Conservation (phyloP, 208 protist species). For the Wallacemonas rigidus region DNA sequence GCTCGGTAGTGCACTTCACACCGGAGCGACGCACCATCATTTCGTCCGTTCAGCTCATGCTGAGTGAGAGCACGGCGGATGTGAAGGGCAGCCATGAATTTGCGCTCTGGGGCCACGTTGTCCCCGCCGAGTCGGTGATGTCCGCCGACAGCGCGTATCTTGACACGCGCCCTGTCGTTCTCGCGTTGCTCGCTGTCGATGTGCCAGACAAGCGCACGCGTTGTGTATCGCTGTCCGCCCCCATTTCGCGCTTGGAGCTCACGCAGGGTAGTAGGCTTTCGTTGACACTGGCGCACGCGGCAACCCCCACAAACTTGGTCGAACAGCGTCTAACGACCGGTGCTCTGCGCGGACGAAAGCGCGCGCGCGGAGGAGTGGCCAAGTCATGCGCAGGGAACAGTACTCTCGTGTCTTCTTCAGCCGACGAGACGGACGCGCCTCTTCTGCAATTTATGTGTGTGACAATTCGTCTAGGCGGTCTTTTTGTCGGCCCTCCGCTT, state of each 20-base stretch:
- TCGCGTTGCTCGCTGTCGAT: background rate
- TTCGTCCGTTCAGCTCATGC: constrained; percentile 10
- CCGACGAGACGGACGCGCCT: background rate
- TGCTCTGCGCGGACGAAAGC: background rate
- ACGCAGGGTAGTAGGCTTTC: constrained; percentile 16
- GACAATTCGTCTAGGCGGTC: constrained; percentile 21
- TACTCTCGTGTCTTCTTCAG: no score
- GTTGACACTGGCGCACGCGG: background rate
- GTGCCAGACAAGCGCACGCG: background rate
- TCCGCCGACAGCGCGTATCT: background rate
- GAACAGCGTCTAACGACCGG: background rate
- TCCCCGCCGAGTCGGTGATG: background rate
- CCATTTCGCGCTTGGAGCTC: constrained; percentile 22
- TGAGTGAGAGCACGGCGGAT: constrained; percentile 1
- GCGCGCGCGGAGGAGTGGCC: background rate
- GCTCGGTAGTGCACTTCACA: constrained; percentile 11
- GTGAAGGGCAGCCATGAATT: background rate
- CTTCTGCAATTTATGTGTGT: constrained; percentile 13
- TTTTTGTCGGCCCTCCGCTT: constrained; percentile 7
- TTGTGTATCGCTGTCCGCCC: background rate
- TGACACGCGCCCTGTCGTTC: background rate
- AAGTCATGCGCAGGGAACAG: no score
- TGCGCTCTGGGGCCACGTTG: background rate
- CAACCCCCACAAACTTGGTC: background rate
- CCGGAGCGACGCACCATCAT: constrained; percentile 15